These are phyloP conservation scores for Choanephora cucurbitarum DNA, from an alignment of 371 early-diverging fungal genomes.

Conservation along the genomic window DNA sequence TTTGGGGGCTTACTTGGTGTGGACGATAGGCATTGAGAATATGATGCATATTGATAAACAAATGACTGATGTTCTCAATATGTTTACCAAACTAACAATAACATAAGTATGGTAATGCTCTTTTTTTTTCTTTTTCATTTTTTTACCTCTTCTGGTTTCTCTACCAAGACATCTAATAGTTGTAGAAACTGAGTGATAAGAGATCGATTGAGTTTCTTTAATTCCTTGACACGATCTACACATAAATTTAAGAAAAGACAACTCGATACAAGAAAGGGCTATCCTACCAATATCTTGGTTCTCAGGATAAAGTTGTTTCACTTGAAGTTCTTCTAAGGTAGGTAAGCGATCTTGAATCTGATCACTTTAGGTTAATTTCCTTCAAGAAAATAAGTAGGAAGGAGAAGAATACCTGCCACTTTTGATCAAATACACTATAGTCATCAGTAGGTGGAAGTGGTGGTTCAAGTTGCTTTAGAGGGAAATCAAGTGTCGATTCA, in stretches of 20 bases:
- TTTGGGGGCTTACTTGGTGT: constrained; percentile 52
- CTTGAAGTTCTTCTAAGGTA: constrained; percentile 64
- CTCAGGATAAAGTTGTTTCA: constrained; percentile 67
- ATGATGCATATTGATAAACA: constrained; percentile 76
- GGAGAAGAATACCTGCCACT: constrained; percentile 59
- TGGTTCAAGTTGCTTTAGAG: constrained; percentile 50
- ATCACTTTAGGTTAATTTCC: background rate
- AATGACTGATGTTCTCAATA: constrained; percentile 66
- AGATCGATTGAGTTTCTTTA: constrained; percentile 74
- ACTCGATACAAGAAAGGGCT: background rate
- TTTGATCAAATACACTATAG: constrained; percentile 72
- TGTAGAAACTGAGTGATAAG: constrained; percentile 72
- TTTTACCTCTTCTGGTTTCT: constrained; percentile 57
- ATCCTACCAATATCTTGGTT: constrained; percentile 38
- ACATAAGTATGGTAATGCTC: background rate
- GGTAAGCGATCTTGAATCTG: constrained; percentile 64
- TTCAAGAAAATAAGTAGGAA: background rate
- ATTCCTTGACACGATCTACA: constrained; percentile 70
- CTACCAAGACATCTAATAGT: constrained; percentile 57
- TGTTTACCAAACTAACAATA: constrained; percentile 53
- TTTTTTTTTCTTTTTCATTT: background rate
- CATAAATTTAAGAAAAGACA: background rate
- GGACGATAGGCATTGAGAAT: constrained; percentile 73
- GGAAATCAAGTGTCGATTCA: constrained; percentile 39
- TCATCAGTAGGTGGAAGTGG: constrained; percentile 64